Base-by-base conservation (phyloP, 306 rosid genomes). In the Alnus rubra region DNA sequence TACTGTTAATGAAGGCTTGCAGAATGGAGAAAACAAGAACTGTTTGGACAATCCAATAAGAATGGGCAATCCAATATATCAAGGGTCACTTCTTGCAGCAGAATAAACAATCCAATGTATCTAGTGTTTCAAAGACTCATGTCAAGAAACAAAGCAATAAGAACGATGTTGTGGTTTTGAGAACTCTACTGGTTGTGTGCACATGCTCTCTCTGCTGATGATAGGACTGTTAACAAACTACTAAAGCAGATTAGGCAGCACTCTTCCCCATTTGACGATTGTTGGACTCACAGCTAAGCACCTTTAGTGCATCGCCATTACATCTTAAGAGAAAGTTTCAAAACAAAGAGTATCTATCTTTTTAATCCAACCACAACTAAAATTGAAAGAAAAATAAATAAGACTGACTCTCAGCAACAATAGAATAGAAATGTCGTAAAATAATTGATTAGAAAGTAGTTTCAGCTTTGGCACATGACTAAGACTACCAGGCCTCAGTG, bases 211-310 rank as follows among this genome's bases (percentile, higher is more conserved):
- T 88, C 97, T 62, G 49, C 85, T 51, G 74, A 78, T 84, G 95
- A 93, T 73, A 53, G 69, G 8, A 81, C 86, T 56, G 93, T 92
- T 78, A 78, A 35, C 76, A 97, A 91, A 73, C 76, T 92, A 72
- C 76, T 91, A 18, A 84, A 83, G 82, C 91, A 91, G 92, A 89
- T 93, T 69, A 82, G 90, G 87, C 85, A 87, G 76, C 88, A 91
- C 78, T 90, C 97, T 63, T 83, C 88, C n/a, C 78, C 81, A 6
- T 51, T 19, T 1, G 98, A 97, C 12, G 92, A 90, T 69, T 86
- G 90, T 4, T 42, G 45, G 45, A 42, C 45, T 42, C 45, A 42
- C 45, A 42, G 45, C 45, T 42, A 42, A 42, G 45, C 45, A 42
- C 45, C 45, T 42, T 5, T 42, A 42, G 45, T 42, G 45, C 45